phyloP scores from a whole-genome alignment of 2,329 filamentous ascomycete species.

The Chaetomium globosum region DNA sequence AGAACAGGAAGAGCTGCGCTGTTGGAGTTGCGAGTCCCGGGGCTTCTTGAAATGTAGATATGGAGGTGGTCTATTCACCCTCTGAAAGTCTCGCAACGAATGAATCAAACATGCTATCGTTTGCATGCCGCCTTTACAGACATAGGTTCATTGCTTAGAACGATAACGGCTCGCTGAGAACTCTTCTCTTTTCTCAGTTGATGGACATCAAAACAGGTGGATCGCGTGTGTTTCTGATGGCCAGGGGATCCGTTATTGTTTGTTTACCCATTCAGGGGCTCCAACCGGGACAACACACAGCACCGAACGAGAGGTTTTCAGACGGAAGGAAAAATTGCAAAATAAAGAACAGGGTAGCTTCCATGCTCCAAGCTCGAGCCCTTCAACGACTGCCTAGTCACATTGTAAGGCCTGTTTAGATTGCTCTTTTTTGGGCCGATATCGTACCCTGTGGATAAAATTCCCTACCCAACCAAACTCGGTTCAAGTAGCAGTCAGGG shows the following conservation, averaged over 20 bases:
- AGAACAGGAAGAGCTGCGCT: background rate
- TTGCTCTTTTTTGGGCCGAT: background rate
- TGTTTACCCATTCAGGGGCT: conserved; percentile 4
- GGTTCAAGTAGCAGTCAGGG: no score
- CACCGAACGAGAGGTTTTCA: background rate
- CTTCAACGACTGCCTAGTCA: background rate
- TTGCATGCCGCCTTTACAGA: background rate
- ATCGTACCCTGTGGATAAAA: background rate
- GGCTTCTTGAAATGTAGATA: background rate
- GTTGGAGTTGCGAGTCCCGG: background rate
- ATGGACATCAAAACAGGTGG: background rate
- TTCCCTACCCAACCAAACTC: background rate
- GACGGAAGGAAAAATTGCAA: background rate
- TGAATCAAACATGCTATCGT: no score
- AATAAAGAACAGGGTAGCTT: background rate
- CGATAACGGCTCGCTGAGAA: background rate
- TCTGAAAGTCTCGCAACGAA: no score
- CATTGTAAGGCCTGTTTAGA: background rate
- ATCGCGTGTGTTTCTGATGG: background rate
- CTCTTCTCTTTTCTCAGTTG: background rate
- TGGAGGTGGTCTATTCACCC: background rate
- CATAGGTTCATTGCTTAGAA: background rate
- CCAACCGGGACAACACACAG: no score
- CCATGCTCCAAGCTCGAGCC: background rate
- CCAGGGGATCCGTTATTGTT: background rate